Conservation (phyloP, 352 stramenopile genomes). For the Halophytophthora polymorphica region DNA sequence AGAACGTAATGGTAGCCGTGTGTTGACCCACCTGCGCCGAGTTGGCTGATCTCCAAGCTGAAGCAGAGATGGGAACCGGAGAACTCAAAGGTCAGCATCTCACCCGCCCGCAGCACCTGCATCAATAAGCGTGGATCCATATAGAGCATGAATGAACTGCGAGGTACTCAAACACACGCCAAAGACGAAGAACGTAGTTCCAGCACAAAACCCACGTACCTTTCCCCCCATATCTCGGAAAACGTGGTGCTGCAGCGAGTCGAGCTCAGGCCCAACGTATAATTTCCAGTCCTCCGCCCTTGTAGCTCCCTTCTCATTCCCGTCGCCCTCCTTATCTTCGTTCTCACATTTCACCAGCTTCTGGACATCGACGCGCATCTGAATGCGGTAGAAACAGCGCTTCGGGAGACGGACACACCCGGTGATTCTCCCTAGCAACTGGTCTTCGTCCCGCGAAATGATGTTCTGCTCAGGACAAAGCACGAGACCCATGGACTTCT, state of each 20-base stretch:
- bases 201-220: conserved; percentile 12
- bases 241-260: conserved; percentile 43
- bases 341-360: background rate
- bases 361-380: conserved; percentile 21
- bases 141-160: background rate
- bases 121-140: background rate
- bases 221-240: conserved; percentile 45
- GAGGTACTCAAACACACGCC: background rate
- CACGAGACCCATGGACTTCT: conserved; percentile 35
- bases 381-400: conserved; percentile 42
- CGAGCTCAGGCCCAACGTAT: conserved; percentile 55
- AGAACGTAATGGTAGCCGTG: conserved; percentile 14
- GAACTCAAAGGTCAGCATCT: conserved; percentile 47
- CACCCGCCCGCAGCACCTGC: conserved; percentile 28
- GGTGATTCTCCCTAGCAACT: conserved; percentile 19
- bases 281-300: conserved; percentile 26
- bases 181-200: too few relatives aligned
- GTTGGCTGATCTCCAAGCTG: conserved; percentile 43
- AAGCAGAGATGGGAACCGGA: conserved; percentile 55
- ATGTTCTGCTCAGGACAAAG: conserved; percentile 14
- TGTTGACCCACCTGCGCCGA: conserved; percentile 3
- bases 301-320: conserved; percentile 4
- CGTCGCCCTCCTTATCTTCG: background rate
- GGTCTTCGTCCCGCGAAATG: conserved; percentile 20
- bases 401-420: conserved; percentile 55